Percentiles rank a stretch among this genome's conserved stretches.
Conservation (phyloP, 768 basidiomycete genomes). For the Podaxis sp. region DNA sequence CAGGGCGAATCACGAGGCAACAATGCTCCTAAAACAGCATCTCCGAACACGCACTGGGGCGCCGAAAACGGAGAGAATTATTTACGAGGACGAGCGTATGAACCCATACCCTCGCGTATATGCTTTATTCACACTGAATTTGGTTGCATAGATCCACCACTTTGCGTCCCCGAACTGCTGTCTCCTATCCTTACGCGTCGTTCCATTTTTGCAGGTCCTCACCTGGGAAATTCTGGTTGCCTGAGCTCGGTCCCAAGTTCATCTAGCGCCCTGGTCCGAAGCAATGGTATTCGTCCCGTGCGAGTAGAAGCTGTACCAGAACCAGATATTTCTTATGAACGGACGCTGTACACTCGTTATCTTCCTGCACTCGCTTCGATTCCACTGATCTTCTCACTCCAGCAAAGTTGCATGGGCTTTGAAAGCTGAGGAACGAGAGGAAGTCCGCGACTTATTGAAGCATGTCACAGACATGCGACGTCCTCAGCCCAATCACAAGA, state of each 20-base stretch:
- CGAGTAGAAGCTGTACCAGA: conserved; percentile 24
- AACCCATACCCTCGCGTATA: neutral
- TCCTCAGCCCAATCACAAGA: conserved; percentile 20
- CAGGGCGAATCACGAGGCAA: conserved; percentile 1
- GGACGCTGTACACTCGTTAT: conserved; percentile 23
- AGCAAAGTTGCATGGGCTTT: conserved; percentile 10
- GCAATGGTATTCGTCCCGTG: conserved; percentile 21
- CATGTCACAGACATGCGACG: conserved; percentile 7
- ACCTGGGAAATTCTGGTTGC: conserved; percentile 28
- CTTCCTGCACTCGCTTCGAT: neutral
- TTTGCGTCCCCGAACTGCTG: conserved; percentile 30
- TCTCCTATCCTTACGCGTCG: conserved; percentile 46
- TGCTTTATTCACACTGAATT: neutral
- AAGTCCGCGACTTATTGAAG: neutral
- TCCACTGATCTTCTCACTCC: neutral
- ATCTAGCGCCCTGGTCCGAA: neutral
- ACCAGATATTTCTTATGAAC: conserved; percentile 20
- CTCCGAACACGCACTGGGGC: conserved; percentile 24
- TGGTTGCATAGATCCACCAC: conserved; percentile 6
- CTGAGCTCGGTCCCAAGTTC: neutral
- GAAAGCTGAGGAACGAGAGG: conserved; percentile 2
- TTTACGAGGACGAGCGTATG: conserved; percentile 36
- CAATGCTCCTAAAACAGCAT: conserved; percentile 6
- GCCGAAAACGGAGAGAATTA: conserved; percentile 37
- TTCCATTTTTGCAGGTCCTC: conserved; percentile 45